These are phyloP conservation scores for Pezizomycotina sp. DNA, from an alignment of 2,329 filamentous ascomycete genomes.

Conservation along the genomic window DNA sequence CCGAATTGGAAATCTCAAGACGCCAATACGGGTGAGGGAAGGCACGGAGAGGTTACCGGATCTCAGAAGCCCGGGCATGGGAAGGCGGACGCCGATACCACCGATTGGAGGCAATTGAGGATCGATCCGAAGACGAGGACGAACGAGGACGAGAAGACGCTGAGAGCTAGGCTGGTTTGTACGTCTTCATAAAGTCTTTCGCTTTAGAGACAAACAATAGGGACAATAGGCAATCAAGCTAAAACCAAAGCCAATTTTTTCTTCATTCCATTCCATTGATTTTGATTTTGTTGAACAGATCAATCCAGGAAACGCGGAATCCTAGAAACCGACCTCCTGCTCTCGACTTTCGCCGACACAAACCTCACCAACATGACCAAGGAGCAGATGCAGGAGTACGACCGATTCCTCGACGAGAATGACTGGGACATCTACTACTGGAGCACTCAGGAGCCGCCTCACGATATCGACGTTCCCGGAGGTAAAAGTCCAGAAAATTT, in stretches of 20 bases:
- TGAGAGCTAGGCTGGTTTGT: slow-evolving; percentile 43
- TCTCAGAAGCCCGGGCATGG: slow-evolving; percentile 5
- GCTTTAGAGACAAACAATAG: not conserved
- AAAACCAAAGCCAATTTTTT: too few species aligned
- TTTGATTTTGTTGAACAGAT: slow-evolving; percentile 40
- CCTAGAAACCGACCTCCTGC: slow-evolving; percentile 84
- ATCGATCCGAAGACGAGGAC: slow-evolving; percentile 75
- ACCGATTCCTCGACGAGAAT: slow-evolving; percentile 91
- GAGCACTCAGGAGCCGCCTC: slow-evolving; percentile 68
- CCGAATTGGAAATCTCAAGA: slow-evolving; percentile 2
- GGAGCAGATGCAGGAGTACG: slow-evolving; percentile 65
- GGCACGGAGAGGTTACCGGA: slow-evolving; percentile 9
- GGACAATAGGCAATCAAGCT: too few species aligned
- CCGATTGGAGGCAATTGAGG: slow-evolving; percentile 48
- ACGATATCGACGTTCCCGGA: slow-evolving; percentile 37
- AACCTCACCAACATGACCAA: slow-evolving; percentile 59
- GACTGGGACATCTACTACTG: slow-evolving; percentile 99
- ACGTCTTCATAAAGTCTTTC: slow-evolving; percentile 1
- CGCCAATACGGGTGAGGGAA: slow-evolving; percentile 1
- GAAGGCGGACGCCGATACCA: slow-evolving; percentile 3
- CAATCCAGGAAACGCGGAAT: slow-evolving; percentile 93
- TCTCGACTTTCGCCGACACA: slow-evolving; percentile 80
- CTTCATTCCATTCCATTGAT: slow-evolving; percentile 6
- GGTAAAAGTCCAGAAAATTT: slow-evolving; percentile 29
- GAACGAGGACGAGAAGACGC: slow-evolving; percentile 72